Percentiles rank a stretch among this genome's conserved stretches.
Conservation (phyloP, 768 basidiomycete species). For the Xerocomellus amylosporus region DNA sequence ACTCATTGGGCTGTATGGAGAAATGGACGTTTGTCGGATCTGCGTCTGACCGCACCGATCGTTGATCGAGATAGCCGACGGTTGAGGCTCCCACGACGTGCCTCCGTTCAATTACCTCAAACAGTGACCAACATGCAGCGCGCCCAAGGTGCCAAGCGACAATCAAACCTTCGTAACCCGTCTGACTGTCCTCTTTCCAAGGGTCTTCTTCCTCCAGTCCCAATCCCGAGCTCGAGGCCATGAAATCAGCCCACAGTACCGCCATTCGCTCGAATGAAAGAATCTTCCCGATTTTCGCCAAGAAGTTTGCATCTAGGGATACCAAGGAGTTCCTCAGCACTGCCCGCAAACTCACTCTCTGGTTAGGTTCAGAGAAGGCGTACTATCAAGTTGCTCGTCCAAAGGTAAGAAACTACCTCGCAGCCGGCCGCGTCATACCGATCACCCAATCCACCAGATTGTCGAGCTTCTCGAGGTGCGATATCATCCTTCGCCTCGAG, state of each 20-base stretch:
- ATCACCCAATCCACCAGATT: conserved; percentile 38
- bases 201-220: not conserved
- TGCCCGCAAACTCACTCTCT: conserved; percentile 40
- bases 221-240: conserved; percentile 3
- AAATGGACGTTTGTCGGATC: no score
- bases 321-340: conserved; percentile 17
- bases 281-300: conserved; percentile 36
- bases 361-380: conserved; percentile 47
- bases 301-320: conserved; percentile 33
- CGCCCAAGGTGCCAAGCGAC: conserved; percentile 6
- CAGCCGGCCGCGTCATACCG: conserved; percentile 1
- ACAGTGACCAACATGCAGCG: conserved; percentile 17
- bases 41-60: no score
- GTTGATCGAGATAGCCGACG: no score
- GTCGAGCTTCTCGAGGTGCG: conserved; percentile 47
- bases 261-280: conserved; percentile 34
- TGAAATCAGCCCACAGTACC: conserved; percentile 14
- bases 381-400: conserved; percentile 51
- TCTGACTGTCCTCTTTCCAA: conserved; percentile 5
- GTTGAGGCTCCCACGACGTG: conserved; percentile 6
- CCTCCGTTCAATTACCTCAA: not conserved
- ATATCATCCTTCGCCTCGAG: not conserved
- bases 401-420: conserved; percentile 37
- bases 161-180: not conserved
- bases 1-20: no score